Evolutionary conservation across 1,284 basidiomycete genomes (phyloP).

Genomic region (Inonotus hispidus): DNA sequence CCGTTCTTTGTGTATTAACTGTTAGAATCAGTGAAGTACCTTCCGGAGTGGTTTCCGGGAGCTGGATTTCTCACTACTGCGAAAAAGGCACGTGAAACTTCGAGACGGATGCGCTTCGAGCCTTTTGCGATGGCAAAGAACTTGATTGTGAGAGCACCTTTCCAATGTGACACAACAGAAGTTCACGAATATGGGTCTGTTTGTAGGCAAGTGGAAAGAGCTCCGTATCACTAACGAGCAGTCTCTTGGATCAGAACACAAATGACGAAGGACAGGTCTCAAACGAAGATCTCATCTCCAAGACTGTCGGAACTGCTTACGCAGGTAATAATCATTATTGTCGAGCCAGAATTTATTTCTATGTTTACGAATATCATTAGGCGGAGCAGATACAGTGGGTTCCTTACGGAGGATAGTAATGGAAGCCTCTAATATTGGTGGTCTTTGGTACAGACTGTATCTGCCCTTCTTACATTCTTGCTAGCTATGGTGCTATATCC

Average conservation of each 20-base stretch:
- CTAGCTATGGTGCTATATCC: conserved; percentile 16
- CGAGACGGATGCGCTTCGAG: conserved; percentile 1
- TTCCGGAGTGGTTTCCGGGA: conserved; percentile 17
- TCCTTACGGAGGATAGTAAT: background rate
- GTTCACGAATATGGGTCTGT: no score
- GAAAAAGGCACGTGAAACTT: conserved; percentile 39
- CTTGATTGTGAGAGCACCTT: no score
- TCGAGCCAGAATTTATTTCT: no score
- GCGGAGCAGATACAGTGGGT: no score
- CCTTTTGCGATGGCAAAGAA: no score
- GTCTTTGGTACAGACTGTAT: background rate
- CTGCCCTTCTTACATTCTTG: background rate
- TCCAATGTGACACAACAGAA: no score
- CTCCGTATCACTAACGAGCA: background rate
- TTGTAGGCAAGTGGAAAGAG: conserved; percentile 1
- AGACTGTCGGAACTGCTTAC: no score
- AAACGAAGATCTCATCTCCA: no score
- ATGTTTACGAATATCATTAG: background rate
- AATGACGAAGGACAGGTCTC: background rate
- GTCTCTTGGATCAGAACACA: background rate
- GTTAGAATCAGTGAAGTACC: background rate
- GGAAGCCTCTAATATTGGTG: background rate
- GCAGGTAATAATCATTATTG: no score
- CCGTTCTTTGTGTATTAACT: background rate
- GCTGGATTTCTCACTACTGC: conserved; percentile 41